These are phyloP conservation scores for Achaetomium macrosporum DNA, from an alignment of 2,329 filamentous ascomycete species.

Conservation along the genomic window DNA sequence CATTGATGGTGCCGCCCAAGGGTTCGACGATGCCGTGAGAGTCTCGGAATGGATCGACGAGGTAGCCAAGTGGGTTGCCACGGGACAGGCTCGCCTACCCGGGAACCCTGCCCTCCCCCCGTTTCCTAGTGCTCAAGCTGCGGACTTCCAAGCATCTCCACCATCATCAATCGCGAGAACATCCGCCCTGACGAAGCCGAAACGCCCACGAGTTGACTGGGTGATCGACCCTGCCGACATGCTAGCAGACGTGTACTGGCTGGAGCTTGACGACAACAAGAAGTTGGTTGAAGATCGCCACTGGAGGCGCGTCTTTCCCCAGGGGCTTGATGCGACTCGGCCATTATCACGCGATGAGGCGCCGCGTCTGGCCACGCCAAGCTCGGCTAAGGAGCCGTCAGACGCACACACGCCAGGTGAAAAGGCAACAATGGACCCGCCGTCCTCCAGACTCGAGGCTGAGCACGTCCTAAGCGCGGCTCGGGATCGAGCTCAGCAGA, in stretches of 20 bases:
- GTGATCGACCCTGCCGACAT: slow-evolving; percentile 75
- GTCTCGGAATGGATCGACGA: slow-evolving; percentile 74
- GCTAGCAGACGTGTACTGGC: slow-evolving; percentile 85
- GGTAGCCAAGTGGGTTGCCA: slow-evolving; percentile 48
- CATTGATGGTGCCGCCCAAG: slow-evolving; percentile 68
- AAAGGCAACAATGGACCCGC: slow-evolving; percentile 21
- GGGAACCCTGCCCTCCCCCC: slow-evolving; percentile 38
- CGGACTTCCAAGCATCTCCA: slow-evolving; percentile 37
- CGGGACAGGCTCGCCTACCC: slow-evolving; percentile 26
- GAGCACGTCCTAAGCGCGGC: slow-evolving; percentile 46
- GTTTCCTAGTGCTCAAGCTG: slow-evolving; percentile 43
- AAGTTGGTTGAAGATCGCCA: slow-evolving; percentile 72
- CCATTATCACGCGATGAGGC: slow-evolving; percentile 26
- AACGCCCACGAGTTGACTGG: slow-evolving; percentile 79
- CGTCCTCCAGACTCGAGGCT: slow-evolving; percentile 33
- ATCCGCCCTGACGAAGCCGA: slow-evolving; percentile 50
- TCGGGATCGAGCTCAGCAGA: slow-evolving; percentile 55
- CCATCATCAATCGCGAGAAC: slow-evolving; percentile 36
- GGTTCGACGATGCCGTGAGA: slow-evolving; percentile 66
- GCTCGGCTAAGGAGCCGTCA: slow-evolving; percentile 17
- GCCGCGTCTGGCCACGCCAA: slow-evolving; percentile 16
- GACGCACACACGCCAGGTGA: slow-evolving; percentile 15
- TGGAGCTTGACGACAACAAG: slow-evolving; percentile 77
- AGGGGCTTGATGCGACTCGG: slow-evolving; percentile 26
- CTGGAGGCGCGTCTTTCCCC: slow-evolving; percentile 65